These are phyloP conservation scores for Globisporangium spiculum DNA, from an alignment of 352 stramenopile genomes.

Conservation along the genomic window DNA sequence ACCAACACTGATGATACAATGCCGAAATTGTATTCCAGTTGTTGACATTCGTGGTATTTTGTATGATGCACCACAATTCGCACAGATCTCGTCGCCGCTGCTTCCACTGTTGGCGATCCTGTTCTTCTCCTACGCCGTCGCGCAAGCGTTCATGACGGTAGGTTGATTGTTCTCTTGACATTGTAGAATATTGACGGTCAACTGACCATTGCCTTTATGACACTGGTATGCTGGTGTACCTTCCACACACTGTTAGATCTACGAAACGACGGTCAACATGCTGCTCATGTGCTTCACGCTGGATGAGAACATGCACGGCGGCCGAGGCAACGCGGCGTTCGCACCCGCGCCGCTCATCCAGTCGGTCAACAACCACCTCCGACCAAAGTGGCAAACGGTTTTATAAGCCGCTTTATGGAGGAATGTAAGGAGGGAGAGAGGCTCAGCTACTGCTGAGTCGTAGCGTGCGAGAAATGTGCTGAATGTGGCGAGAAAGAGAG, in stretches of 20 bases:
- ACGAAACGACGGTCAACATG: slow-evolving; percentile 85
- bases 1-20: no score
- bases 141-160: slow-evolving; percentile 81
- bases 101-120: slow-evolving; percentile 63
- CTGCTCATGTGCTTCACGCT: slow-evolving; percentile 84
- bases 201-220: neutral
- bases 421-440: neutral
- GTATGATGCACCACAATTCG: slow-evolving; percentile 1
- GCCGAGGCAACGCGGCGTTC: slow-evolving; percentile 62
- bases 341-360: slow-evolving; percentile 61
- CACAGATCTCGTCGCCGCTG: slow-evolving; percentile 51
- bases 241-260: slow-evolving; percentile 39
- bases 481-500: neutral
- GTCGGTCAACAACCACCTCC: slow-evolving; percentile 79
- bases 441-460: neutral
- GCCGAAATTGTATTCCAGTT: no score
- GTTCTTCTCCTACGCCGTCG: slow-evolving; percentile 76
- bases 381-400: slow-evolving; percentile 79
- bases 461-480: neutral
- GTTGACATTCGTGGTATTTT: neutral
- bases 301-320: slow-evolving; percentile 80
- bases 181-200: neutral
- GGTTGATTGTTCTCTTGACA: slow-evolving; percentile 1
- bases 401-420: neutral
- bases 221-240: neutral